These are phyloP conservation scores for Aspergillus sclerotioniger DNA, from an alignment of 495 filamentous ascomycete species.

Conservation along the genomic window DNA sequence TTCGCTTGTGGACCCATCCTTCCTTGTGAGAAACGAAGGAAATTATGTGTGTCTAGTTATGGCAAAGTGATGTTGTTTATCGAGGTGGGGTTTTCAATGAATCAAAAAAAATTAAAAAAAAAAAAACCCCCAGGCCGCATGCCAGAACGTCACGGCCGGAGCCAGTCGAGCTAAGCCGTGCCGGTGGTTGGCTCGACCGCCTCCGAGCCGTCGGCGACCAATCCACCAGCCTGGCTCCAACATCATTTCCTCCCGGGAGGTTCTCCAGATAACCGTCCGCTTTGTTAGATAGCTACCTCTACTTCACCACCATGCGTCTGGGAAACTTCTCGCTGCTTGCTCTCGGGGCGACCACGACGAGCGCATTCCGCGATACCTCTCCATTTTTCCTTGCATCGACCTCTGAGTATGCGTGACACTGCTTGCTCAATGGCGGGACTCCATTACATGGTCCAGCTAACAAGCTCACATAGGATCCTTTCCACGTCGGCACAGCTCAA, in stretches of 20 bases:
- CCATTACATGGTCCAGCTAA: conserved; percentile 28
- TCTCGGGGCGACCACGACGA: conserved; percentile 56
- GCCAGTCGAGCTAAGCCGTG: conserved; percentile 14
- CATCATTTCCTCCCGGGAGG: conserved; percentile 15
- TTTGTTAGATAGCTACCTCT: conserved; percentile 15
- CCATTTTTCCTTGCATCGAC: conserved; percentile 85
- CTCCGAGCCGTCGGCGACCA: conserved; percentile 19
- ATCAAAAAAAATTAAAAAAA: conserved; percentile 9
- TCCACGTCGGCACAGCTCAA: conserved; percentile 44
- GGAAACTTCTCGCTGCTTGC: conserved; percentile 59
- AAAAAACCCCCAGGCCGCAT: conserved; percentile 4
- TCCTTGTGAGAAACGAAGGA: neutral
- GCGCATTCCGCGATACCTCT: conserved; percentile 79
- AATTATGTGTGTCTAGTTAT: neutral
- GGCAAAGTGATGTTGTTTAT: neutral
- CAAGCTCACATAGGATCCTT: conserved; percentile 38
- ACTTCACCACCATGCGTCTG: conserved; percentile 56
- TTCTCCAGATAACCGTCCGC: conserved; percentile 10
- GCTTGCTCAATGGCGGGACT: neutral
- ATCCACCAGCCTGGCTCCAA: conserved; percentile 21
- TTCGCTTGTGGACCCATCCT: conserved; percentile 57
- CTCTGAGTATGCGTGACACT: conserved; percentile 58
- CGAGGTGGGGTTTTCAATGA: neutral
- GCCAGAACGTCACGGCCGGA: neutral
- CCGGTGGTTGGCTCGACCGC: conserved; percentile 26